Evolutionary conservation across 371 early-diverging fungal species (phyloP), one percentile per base, ranked within the genome.

Genomic region (Lichtheimia ramosa): DNA sequence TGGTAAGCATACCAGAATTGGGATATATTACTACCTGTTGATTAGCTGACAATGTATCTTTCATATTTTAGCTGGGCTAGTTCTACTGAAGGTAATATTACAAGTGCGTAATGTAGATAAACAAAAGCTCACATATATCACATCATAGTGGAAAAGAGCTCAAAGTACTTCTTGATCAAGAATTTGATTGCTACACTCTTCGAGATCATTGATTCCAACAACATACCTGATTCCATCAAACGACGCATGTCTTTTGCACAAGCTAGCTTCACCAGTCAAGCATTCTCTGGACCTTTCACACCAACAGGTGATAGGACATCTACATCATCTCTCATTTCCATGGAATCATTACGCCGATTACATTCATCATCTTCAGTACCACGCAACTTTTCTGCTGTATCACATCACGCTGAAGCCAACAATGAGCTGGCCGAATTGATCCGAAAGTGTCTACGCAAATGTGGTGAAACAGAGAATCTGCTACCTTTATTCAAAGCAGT

Each of bases 161-260:
- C 81, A 0, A 77, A 78, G 56, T 80, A 78, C 54, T 83, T 73
- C 49, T 59, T 73, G 13, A 20, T 73, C 27, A 78, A 71, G 61
- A 75, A 73, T 56, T 56, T 83, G 7, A 49, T 83, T 20, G 54
- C 80, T 15, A 66, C 70, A 0, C 24, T 83, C 5, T 75, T 83
- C 56, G 81, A 80, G 8, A 71, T 78, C 43, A 66, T 80, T 14
- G 61, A 64, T 23, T 60, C 71, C 10, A 71, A 66, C 42, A 18
- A 56, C 12, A 61, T 71, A 18, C 71, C 75, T 3, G 55, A 39
- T 43, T 42, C 41, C n/a, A 43, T 13, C 8, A 55, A 55, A 16
- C 56, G 56, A 2, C 56, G 56, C 25, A 55, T 55, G 56, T 55
- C 56, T 3, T 41, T 55, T 43, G 43, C 21, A 7, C 46, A 46